Evolutionary conservation across 106 monocot species (phyloP).

Genomic region (Phalaenopsis equestris): DNA sequence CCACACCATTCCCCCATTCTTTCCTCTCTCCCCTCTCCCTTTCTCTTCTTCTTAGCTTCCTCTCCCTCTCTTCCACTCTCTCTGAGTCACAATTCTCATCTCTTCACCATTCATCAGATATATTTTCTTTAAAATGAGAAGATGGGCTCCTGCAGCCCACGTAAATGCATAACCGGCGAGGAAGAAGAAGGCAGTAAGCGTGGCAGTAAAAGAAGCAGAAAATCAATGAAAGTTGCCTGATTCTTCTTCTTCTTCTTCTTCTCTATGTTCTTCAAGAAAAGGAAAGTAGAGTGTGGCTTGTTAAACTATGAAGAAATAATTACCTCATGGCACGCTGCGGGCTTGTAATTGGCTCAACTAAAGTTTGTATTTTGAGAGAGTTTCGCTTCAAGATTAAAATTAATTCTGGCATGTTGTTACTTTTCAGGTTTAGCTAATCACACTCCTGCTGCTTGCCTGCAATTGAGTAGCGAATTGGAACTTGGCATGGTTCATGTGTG

Average conservation of each 20-base stretch:
- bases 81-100: neutral
- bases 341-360: neutral
- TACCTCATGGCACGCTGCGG: neutral
- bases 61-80: neutral
- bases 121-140: neutral
- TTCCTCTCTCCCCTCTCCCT: neutral
- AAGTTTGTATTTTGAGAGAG: too few relatives aligned
- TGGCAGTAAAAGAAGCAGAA: neutral
- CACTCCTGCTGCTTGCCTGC: too few relatives aligned
- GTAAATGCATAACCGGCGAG: constrained; percentile 13
- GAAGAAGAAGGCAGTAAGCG: neutral
- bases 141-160: neutral
- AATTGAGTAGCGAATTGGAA: too few relatives aligned
- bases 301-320: too few relatives aligned
- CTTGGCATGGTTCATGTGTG: too few relatives aligned
- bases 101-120: neutral
- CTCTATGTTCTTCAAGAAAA: neutral
- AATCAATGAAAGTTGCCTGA: neutral
- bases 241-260: neutral
- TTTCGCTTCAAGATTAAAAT: too few relatives aligned
- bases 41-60: neutral
- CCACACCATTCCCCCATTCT: neutral
- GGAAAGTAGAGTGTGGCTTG: too few relatives aligned
- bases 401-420: too few relatives aligned
- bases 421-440: too few relatives aligned